Conservation (phyloP, 1,139 yeast genomes). For the Barnettozyma hawaiiensis region DNA sequence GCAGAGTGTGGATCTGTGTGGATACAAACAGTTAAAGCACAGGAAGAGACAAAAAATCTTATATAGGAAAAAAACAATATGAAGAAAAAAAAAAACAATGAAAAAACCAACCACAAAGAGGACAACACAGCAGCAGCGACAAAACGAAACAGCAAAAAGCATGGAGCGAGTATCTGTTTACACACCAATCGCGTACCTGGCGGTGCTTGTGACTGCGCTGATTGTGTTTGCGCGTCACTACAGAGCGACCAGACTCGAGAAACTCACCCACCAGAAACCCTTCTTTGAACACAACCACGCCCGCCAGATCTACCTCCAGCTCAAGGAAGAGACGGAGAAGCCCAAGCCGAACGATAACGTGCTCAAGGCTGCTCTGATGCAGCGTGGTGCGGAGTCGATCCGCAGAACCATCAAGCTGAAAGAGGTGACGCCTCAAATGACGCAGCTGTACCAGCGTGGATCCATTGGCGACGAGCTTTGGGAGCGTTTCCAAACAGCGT, state of each 20-base stretch:
- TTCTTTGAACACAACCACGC: conserved; percentile 67
- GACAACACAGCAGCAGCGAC: background rate
- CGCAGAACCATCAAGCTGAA: conserved; percentile 83
- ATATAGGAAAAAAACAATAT: too few relatives aligned
- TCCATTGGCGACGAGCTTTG: conserved; percentile 85
- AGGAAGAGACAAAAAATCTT: too few relatives aligned
- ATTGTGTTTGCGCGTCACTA: conserved; percentile 69
- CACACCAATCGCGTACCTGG: conserved; percentile 80
- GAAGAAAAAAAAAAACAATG: background rate
- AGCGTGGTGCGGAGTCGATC: conserved; percentile 91
- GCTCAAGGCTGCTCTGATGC: conserved; percentile 78
- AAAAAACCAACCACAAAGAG: background rate
- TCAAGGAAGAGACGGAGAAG: conserved; percentile 50
- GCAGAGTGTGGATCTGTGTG: too few relatives aligned
- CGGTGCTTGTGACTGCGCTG: conserved; percentile 63
- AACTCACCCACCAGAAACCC: conserved; percentile 56
- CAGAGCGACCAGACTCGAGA: conserved; percentile 51
- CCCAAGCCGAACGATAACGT: conserved; percentile 72
- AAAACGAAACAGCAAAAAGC: background rate
- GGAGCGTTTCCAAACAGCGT: conserved; percentile 73
- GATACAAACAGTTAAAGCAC: too few relatives aligned
- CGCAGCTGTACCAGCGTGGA: conserved; percentile 75
- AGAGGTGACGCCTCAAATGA: conserved; percentile 54
- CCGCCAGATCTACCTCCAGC: conserved; percentile 54
- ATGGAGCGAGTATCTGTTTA: conserved; percentile 50